Percentiles rank a stretch among this genome's conserved stretches.
These are phyloP conservation scores for Cardamine occulta DNA, from an alignment of 345 rosid species.

Conservation along the genomic window DNA sequence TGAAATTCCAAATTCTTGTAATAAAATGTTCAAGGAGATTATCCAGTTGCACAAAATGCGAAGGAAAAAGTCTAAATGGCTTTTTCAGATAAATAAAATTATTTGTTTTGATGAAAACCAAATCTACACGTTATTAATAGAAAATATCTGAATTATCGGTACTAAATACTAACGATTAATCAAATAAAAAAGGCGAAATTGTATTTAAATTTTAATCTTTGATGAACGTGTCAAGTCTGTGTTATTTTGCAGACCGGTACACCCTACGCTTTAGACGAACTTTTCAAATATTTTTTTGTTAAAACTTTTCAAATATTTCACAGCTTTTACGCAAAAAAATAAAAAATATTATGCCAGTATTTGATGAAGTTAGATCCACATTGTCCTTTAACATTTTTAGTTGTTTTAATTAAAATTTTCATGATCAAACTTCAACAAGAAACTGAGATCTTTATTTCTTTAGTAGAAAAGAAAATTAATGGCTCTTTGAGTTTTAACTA, in stretches of 20 bases:
- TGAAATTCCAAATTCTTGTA: conserved; percentile 12
- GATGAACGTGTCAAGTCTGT: conserved; percentile 28
- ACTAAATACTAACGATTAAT: not conserved
- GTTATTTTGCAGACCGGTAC: not conserved
- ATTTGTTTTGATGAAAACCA: conserved; percentile 19
- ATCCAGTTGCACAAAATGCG: conserved; percentile 46
- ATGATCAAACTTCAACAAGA: conserved; percentile 1
- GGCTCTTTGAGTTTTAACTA: not conserved
- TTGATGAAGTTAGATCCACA: not conserved
- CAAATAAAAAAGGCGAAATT: conserved; percentile 2
- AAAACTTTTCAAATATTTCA: not conserved
- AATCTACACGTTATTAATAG: conserved; percentile 46
- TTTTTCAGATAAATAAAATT: conserved; percentile 11
- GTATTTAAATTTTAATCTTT: not conserved
- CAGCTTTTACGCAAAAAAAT: not conserved
- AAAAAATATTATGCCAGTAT: not conserved
- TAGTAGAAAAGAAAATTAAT: not conserved
- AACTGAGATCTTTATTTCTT: conserved; percentile 14
- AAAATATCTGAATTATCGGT: conserved; percentile 38
- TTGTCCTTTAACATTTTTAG: not conserved
- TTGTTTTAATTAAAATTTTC: not conserved
- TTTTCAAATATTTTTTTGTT: conserved; percentile 6
- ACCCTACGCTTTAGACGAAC: not conserved
- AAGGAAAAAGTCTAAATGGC: conserved; percentile 44
- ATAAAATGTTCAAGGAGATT: conserved; percentile 30